These are phyloP conservation scores for Rhodotorula diobovata DNA, from an alignment of 768 basidiomycete species.

Conservation along the genomic window DNA sequence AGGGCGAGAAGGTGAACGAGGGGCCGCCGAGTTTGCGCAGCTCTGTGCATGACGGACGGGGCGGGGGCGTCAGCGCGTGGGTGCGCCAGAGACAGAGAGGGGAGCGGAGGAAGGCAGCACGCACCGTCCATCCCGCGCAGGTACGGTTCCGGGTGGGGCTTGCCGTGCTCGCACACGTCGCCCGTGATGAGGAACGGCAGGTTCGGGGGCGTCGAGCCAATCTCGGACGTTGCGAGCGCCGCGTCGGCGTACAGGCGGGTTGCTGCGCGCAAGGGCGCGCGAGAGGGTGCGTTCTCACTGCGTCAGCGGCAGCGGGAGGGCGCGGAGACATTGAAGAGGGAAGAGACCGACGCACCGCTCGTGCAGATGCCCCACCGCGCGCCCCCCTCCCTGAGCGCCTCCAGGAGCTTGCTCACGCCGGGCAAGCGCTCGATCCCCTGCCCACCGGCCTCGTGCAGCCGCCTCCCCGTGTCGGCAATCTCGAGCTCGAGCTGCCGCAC, in stretches of 20 bases:
- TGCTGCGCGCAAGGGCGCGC: slow-evolving; percentile 55
- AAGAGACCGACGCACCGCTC: slow-evolving; percentile 56
- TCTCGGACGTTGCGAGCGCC: slow-evolving; percentile 61
- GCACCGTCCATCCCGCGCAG: slow-evolving; percentile 62
- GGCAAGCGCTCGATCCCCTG: slow-evolving; percentile 56
- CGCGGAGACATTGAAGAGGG: background rate
- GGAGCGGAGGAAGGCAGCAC: slow-evolving; percentile 58
- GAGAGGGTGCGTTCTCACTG: no score
- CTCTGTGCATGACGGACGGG: background rate
- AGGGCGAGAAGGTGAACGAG: slow-evolving; percentile 5
- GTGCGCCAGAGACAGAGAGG: background rate
- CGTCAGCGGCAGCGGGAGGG: background rate
- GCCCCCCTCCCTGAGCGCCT: slow-evolving; percentile 54
- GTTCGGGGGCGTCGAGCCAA: slow-evolving; percentile 55
- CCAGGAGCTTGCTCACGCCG: slow-evolving; percentile 60
- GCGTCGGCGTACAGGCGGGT: slow-evolving; percentile 66
- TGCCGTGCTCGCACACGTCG: slow-evolving; percentile 68
- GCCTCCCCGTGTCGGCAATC: slow-evolving; percentile 35
- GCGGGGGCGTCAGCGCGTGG: background rate
- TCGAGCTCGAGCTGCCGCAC: slow-evolving; percentile 25
- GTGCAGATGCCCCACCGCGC: slow-evolving; percentile 83
- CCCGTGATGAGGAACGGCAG: slow-evolving; percentile 65
- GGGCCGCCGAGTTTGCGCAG: slow-evolving; percentile 15
- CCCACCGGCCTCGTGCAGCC: slow-evolving; percentile 25
- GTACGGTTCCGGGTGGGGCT: slow-evolving; percentile 87